Percentiles rank a stretch among this genome's conserved stretches.
Conservation (phyloP, 768 basidiomycete genomes). For the Tylopilus rubrobrunneus region DNA sequence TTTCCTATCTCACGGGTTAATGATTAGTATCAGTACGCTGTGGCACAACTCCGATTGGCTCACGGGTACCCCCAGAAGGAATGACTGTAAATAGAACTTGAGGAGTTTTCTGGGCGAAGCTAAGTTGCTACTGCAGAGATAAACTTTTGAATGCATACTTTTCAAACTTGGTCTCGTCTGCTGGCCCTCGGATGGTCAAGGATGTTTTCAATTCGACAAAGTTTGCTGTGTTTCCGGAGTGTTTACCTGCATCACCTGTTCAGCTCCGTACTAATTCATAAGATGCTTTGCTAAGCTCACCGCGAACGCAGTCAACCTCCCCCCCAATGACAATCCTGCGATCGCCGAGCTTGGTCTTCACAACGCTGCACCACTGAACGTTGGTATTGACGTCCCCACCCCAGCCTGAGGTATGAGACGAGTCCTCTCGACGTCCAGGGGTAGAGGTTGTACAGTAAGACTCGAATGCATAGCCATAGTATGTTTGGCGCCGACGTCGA, state of each 20-base stretch:
- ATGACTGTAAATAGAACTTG: conserved; percentile 90
- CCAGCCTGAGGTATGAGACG: conserved; percentile 48
- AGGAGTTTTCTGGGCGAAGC: conserved; percentile 65
- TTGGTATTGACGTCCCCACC: conserved; percentile 84
- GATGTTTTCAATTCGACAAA: conserved; percentile 91
- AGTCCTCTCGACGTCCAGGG: conserved; percentile 19
- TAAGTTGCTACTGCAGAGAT: background rate
- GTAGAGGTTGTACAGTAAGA: conserved; percentile 68
- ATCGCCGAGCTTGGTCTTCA: conserved; percentile 78
- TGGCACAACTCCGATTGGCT: conserved; percentile 21
- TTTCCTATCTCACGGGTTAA: conserved; percentile 47
- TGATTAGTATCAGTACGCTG: background rate
- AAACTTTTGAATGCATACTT: conserved; percentile 46
- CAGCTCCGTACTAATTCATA: background rate
- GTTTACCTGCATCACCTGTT: conserved; percentile 45
- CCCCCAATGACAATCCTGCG: conserved; percentile 77
- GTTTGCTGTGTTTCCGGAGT: conserved; percentile 57
- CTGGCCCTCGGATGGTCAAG: conserved; percentile 54
- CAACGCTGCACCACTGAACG: conserved; percentile 86
- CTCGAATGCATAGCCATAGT: conserved; percentile 89
- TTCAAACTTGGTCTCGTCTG: conserved; percentile 75
- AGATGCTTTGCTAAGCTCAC: conserved; percentile 35
- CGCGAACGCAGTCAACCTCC: conserved; percentile 86
- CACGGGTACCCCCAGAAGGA: conserved; percentile 87
- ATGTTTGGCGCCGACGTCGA: conserved; percentile 59